A percentile compares a stretch with the other conserved stretches of the same genome.
These are phyloP conservation scores for Sarocladium strictum DNA, from an alignment of 2,329 filamentous ascomycete species.

Conservation along the genomic window DNA sequence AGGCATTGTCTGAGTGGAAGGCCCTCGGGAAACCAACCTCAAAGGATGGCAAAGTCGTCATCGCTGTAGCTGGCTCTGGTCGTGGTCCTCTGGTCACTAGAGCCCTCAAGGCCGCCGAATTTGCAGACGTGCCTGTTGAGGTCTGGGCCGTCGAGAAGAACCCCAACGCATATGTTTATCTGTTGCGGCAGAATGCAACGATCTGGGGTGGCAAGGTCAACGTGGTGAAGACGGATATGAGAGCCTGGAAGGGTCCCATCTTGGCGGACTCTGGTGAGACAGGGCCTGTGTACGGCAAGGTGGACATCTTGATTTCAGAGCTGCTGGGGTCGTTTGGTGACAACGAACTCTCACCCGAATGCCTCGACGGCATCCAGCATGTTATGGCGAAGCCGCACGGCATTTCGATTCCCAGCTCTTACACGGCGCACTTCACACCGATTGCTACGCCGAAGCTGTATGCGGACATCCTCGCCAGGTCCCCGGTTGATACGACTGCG, in stretches of 20 bases:
- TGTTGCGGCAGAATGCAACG: conserved; percentile 77
- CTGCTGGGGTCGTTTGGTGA: conserved; percentile 92
- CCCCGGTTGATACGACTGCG: conserved; percentile 57
- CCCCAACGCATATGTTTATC: conserved; percentile 90
- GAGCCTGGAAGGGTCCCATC: conserved; percentile 82
- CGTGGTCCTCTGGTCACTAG: conserved; percentile 88
- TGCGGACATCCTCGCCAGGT: conserved; percentile 67
- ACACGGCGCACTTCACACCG: conserved; percentile 90
- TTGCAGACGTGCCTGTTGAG: conserved; percentile 70
- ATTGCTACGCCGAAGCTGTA: conserved; percentile 82
- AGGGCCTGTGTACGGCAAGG: conserved; percentile 51
- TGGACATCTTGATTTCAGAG: conserved; percentile 93
- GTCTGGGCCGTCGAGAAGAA: conserved; percentile 97
- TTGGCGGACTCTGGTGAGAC: conserved; percentile 35
- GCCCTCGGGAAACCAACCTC: conserved; percentile 66
- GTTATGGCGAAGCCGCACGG: conserved; percentile 73
- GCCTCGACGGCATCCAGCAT: conserved; percentile 89
- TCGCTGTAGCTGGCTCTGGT: conserved; percentile 90
- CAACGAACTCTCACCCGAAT: conserved; percentile 95
- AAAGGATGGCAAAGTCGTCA: conserved; percentile 64
- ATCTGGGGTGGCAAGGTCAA: conserved; percentile 78
- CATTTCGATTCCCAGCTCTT: conserved; percentile 88
- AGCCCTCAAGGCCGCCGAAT: conserved; percentile 72
- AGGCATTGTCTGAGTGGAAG: conserved; percentile 77
- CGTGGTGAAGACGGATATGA: conserved; percentile 95